Evolutionary conservation across 2,329 filamentous ascomycete species (phyloP).

Genomic region (Drechslera avenae): DNA sequence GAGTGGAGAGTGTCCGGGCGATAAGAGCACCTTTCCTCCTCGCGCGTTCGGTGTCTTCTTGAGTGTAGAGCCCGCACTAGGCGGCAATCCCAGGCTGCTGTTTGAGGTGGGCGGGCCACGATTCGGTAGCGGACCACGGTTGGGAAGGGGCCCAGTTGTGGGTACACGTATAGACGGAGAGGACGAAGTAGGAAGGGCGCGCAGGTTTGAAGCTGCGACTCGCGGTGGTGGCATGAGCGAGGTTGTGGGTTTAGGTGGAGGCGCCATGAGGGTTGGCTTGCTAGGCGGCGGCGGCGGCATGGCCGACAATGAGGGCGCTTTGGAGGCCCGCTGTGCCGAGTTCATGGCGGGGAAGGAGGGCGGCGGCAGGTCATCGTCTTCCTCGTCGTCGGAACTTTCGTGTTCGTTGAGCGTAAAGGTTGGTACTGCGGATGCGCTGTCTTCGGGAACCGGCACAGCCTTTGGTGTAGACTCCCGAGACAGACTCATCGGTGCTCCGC

Average conservation of each 20-base stretch:
- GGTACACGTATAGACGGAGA: constrained; percentile 48
- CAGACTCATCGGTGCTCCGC: constrained; percentile 1
- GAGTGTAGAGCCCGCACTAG: constrained; percentile 35
- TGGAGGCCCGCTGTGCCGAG: constrained; percentile 53
- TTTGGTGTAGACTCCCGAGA: constrained; percentile 44
- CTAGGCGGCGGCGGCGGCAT: constrained; percentile 19
- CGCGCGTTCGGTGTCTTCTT: constrained; percentile 50
- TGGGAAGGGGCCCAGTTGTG: constrained; percentile 55
- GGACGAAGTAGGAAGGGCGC: constrained; percentile 33
- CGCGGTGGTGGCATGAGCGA: constrained; percentile 46
- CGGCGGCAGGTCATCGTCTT: constrained; percentile 45
- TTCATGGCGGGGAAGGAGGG: constrained; percentile 54
- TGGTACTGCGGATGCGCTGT: constrained; percentile 32
- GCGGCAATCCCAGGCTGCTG: constrained; percentile 45
- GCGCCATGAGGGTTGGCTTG: constrained; percentile 39
- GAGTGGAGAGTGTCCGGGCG: constrained; percentile 90
- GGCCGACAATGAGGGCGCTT: constrained; percentile 11
- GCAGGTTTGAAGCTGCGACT: constrained; percentile 45
- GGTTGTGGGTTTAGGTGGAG: constrained; percentile 38
- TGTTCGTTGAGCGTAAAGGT: constrained; percentile 47
- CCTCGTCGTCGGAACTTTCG: constrained; percentile 35
- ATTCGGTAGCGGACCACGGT: constrained; percentile 51
- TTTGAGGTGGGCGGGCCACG: constrained; percentile 49
- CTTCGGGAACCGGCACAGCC: constrained; percentile 22
- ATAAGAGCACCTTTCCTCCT: constrained; percentile 73